Evolutionary conservation across 352 stramenopile genomes (phyloP), one percentile per base, ranked within the genome.

Genomic region (Phytophthora pseudosyringae): DNA sequence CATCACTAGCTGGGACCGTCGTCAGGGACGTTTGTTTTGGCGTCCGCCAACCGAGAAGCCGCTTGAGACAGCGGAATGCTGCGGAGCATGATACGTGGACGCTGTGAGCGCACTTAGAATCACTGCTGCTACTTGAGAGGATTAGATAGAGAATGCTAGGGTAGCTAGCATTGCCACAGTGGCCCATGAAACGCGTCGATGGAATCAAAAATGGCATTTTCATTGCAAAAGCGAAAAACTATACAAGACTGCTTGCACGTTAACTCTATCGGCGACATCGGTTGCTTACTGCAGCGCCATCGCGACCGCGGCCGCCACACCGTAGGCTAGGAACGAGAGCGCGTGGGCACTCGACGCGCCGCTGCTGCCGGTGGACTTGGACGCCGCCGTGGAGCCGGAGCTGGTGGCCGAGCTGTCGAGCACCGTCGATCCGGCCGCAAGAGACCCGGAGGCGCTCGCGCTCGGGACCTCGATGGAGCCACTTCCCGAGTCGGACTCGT

Each of bases 401-500:
- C 12, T 59, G 4, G 46, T 51, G 2, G 51, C 49, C n/a, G 53
- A 68, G 39, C 51, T 62, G 36, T 61, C 60, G 4, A 70, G 66
- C 0, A 53, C 44, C 0, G 63, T 12, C 15, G 69, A 73, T 8
- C 54, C 58, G 2, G 41, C 33, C 1, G 28, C 40, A 15, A 45
- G 38, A 3, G 68, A 72, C 3, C 67, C 65, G 0, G 69, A 80
- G 3, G 47, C 61, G 38, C 60, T 70, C 4, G 50, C 46, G 26
- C 69, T 76, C 10, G 53, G 58, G 10, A 76, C 39, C 36, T 76
- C 69, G 9, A 78, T 70, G 5, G 60, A 69, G 10, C 60, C 70
- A 0, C 67, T 67, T 16, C 76, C 75, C 4, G 81, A 85, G 49
- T 75, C 71, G 0, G 71, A 76, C 63, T 88, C 73, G 69, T 90